These are phyloP conservation scores for Lipomyces yamadae DNA, from an alignment of 805 yeast genomes.

Conservation along the genomic window DNA sequence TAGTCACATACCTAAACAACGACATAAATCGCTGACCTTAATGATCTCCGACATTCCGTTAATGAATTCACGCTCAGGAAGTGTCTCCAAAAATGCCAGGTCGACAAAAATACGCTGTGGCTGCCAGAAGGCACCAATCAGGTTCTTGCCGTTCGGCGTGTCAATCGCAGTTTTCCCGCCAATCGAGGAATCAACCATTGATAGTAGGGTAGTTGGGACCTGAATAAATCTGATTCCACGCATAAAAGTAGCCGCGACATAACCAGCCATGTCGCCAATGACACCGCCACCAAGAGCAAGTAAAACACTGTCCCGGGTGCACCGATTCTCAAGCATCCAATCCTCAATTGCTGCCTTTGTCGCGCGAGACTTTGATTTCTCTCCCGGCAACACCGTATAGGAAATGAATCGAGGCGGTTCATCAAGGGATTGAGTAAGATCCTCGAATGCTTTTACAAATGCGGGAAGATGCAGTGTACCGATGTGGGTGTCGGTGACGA, in stretches of 20 bases:
- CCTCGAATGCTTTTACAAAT: slow-evolving; percentile 48
- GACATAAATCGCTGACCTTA: slow-evolving; percentile 49
- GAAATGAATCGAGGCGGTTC: slow-evolving; percentile 67
- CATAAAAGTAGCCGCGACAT: slow-evolving; percentile 99
- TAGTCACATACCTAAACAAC: neutral
- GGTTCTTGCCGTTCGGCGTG: slow-evolving; percentile 93
- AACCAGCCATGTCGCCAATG: slow-evolving; percentile 98
- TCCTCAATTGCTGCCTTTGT: slow-evolving; percentile 95
- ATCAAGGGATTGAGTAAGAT: slow-evolving; percentile 35
- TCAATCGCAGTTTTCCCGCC: slow-evolving; percentile 99
- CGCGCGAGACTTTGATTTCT: slow-evolving; percentile 81
- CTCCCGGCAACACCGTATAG: slow-evolving; percentile 89
- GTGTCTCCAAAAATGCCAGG: slow-evolving; percentile 79
- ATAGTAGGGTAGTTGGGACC: slow-evolving; percentile 87
- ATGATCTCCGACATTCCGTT: slow-evolving; percentile 99
- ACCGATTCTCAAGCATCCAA: slow-evolving; percentile 75
- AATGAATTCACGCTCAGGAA: slow-evolving; percentile 91
- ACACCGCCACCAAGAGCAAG: slow-evolving; percentile 98
- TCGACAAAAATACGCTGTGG: slow-evolving; percentile 88
- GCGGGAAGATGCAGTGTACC: slow-evolving; percentile 49
- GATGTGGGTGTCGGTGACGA: slow-evolving; percentile 85
- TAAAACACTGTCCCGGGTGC: slow-evolving; percentile 94
- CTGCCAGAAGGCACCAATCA: slow-evolving; percentile 97
- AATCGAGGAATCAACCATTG: slow-evolving; percentile 98
- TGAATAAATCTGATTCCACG: slow-evolving; percentile 94